Conservation (phyloP, 441 rosid genomes). For the Iberis amara region DNA sequence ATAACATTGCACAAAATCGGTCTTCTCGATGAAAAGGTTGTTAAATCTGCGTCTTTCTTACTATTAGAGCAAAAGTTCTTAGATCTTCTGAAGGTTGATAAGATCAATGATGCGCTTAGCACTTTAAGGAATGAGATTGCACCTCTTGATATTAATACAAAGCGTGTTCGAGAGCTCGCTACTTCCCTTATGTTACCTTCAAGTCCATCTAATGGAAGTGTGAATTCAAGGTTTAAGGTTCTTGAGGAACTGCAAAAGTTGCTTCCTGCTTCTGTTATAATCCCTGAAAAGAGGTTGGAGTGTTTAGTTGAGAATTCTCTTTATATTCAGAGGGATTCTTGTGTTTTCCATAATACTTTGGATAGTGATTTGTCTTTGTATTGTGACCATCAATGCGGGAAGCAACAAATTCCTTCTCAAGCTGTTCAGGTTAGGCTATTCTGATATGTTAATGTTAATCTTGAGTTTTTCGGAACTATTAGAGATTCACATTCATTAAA, state of each 20-base stretch:
- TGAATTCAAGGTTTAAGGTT: constrained; percentile 39
- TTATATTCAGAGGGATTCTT: constrained; percentile 42
- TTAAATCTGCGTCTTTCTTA: constrained; percentile 47
- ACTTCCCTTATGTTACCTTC: constrained; percentile 35
- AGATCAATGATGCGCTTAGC: constrained; percentile 36
- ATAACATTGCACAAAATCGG: constrained; percentile 38
- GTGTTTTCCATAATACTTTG: constrained; percentile 40
- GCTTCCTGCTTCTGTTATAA: constrained; percentile 44
- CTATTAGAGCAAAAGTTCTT: constrained; percentile 49
- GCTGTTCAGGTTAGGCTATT: constrained; percentile 42
- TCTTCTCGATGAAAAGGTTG: constrained; percentile 37
- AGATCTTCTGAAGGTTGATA: constrained; percentile 37
- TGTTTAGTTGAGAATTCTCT: constrained; percentile 45
- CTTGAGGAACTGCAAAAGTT: constrained; percentile 42
- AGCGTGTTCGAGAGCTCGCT: constrained; percentile 46
- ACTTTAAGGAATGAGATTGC: constrained; percentile 46
- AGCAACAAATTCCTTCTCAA: constrained; percentile 41
- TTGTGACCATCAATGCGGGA: constrained; percentile 42
- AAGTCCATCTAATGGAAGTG: constrained; percentile 27
- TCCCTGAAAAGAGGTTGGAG: constrained; percentile 48
- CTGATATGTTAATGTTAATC: constrained; percentile 6
- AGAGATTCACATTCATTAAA: constrained; percentile 23
- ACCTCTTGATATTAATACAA: constrained; percentile 41
- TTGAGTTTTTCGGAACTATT: constrained; percentile 3
- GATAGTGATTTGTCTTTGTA: constrained; percentile 44